Base-by-base conservation (phyloP, 768 basidiomycete genomes). In the Kwoniella newhampshirensis region DNA sequence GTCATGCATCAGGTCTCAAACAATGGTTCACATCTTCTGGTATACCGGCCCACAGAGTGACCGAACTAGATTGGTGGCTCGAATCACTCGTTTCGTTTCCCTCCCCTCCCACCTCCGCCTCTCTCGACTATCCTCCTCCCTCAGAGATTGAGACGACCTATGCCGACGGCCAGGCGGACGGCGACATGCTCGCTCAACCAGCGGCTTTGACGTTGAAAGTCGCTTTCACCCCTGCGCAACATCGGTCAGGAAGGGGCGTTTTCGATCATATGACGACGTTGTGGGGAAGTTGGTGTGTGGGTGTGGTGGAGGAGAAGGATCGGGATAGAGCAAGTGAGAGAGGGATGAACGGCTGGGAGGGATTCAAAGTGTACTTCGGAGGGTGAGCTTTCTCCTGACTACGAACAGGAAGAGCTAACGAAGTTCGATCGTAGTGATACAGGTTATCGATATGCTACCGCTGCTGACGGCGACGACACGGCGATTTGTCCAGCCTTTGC, bases 401-500 rank as follows among this genome's bases (percentile, higher is more conserved):
- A 32, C n/a, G 3, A 30, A 26, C 25, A 23, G 12, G 12, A 25
- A 3, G 37, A 26, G 37, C 15, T 50, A 21, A 15, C 42, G 30
- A 28, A 12, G 12, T 2, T 26, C 23, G 12, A 48, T 20, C n/a
- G 17, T 30, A 75, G 75, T 23, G 75, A 76, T 58, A 76, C 75
- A 18, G 75, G 75, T 1, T 76, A 67, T 54, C 46, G 75, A 48
- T 76, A 76, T 51, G 75, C 75, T 2, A 70, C 73, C 30, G 70
- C 71, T 1, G 60, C 57, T 0, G 69, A 71, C 12, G 62, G 48
- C 1, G 71, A 70, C 35, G 57, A 56, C 8, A 53, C 59, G 26
- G 70, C 70, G 11, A 62, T 76, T n/a, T 76, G 75, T 61, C 75
- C 75, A 7, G 75, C 75, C 8, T 76, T 76, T 46, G 37, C 68